phyloP scores from a whole-genome alignment of 371 early-diverging fungal genomes.

The Mortierella sp. region DNA sequence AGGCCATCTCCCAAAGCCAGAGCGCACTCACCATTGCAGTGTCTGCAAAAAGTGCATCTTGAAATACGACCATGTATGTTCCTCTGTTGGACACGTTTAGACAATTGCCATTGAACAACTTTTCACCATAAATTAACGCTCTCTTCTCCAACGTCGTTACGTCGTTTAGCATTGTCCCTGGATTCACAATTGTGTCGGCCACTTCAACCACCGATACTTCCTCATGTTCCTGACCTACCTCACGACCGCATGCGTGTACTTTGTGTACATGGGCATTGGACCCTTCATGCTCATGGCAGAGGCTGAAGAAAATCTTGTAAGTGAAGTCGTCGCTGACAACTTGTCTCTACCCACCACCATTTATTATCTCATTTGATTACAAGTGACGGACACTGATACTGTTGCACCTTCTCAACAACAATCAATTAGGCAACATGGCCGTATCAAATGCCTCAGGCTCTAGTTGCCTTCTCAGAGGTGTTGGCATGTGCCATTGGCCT shows the following conservation, averaged over 20 bases:
- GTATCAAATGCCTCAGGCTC: slow-evolving; percentile 67
- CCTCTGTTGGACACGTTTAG: not conserved
- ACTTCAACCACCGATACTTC: slow-evolving; percentile 88
- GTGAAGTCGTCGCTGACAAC: not conserved
- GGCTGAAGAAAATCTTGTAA: slow-evolving; percentile 60
- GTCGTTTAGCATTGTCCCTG: slow-evolving; percentile 65
- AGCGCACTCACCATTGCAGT: slow-evolving; percentile 93
- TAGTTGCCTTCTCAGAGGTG: slow-evolving; percentile 69
- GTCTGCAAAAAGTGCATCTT: slow-evolving; percentile 88
- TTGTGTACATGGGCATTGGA: slow-evolving; percentile 67
- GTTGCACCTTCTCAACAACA: slow-evolving; percentile 66
- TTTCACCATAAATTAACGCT: not conserved
- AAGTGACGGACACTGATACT: not conserved
- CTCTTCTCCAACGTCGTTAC: not conserved
- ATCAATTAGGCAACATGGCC: slow-evolving; percentile 68
- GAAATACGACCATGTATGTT: slow-evolving; percentile 77
- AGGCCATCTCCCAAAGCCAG: slow-evolving; percentile 85
- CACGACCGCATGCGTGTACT: slow-evolving; percentile 73
- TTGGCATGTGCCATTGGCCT: slow-evolving; percentile 72
- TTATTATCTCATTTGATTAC: too few species aligned
- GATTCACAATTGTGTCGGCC: slow-evolving; percentile 89
- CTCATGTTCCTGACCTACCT: slow-evolving; percentile 82
- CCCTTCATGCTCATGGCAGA: slow-evolving; percentile 70
- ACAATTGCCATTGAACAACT: not conserved
- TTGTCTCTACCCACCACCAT: not conserved